Base-by-base conservation (phyloP, 2,329 filamentous ascomycete species). In the Shiraia sp. region DNA sequence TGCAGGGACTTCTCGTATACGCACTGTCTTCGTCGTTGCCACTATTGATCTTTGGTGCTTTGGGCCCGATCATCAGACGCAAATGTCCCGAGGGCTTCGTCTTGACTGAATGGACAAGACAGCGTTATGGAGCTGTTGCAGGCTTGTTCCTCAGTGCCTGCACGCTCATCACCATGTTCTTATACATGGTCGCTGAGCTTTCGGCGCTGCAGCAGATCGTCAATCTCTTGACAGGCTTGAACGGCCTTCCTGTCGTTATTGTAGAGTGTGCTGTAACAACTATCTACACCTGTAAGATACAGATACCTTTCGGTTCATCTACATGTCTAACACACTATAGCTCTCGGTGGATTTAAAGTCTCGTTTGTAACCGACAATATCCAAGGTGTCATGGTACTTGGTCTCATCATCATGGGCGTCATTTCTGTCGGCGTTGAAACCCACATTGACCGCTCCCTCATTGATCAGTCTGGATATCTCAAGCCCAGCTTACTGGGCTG, bases 151-250 rank as follows among this genome's bases (percentile, higher is more conserved):
- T 93, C 49, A 90, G 87, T 66, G 79, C 87, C 57, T 76, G 91
- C 73, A 90, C 87, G 31, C 76, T 92, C 35, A 83, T 90, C 35
- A 92, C 88, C 1, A 78, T 93, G 57, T 93, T 92, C 66, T 69
- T 93, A 36, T 93, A 92, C 76, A 92, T 93, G 88, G 83, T 92
- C 17, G 82, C 87, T 14, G 88, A 93, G 73, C 77, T 93, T 30
- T 91, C 87, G 7, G 87, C 88, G 10, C 75, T 93, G 19, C 87
- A 90, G 36, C 88, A 92, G 68, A 88, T 92, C 27, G 78, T 92
- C 57, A 85, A 72, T 45, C 79, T 85, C 7, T 70, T 93, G 55
- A 91, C 88, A 0, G 87, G 87, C 2, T 75, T 93, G 27, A 77
- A 91, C 51, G 83, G 84, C 1, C 75, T 93, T 9, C 86, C 87